A percentile compares a stretch with the other conserved stretches of the same genome.
phyloP scores from a whole-genome alignment of 106 monocot genomes.

The Posidonia australis region DNA sequence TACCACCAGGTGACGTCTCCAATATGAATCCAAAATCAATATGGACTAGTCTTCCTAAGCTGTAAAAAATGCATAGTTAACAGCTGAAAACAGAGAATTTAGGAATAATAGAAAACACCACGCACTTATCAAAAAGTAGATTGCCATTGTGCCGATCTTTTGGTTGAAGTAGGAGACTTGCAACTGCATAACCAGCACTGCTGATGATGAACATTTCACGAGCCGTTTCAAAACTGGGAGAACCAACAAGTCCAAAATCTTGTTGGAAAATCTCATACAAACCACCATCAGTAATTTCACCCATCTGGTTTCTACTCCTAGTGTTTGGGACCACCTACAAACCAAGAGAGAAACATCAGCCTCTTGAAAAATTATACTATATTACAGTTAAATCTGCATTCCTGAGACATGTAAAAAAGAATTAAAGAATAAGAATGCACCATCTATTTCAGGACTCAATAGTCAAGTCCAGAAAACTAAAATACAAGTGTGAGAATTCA shows the following conservation, averaged over 20 bases:
- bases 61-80: conserved; percentile 20
- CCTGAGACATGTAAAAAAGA: too few relatives aligned
- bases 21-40: conserved; percentile 99
- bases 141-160: conserved; percentile 99
- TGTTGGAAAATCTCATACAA: conserved; percentile 98
- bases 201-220: conserved; percentile 96
- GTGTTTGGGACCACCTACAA: conserved; percentile 86
- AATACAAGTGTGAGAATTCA: too few relatives aligned
- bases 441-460: too few relatives aligned
- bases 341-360: not conserved
- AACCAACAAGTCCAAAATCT: conserved; percentile 94
- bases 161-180: conserved; percentile 92
- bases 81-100: not conserved
- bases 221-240: conserved; percentile 76
- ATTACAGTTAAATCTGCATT: not conserved
- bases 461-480: too few relatives aligned
- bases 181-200: conserved; percentile 99
- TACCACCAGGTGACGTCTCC: conserved; percentile 94
- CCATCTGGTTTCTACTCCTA: conserved; percentile 99
- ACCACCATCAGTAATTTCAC: conserved; percentile 91
- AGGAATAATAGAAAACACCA: not conserved
- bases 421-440: too few relatives aligned
- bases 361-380: not conserved
- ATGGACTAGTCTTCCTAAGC: conserved; percentile 91
- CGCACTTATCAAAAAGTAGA: conserved; percentile 90